Conservation (phyloP, 176 grass and related monocot species). For the Dactylis glomerata region DNA sequence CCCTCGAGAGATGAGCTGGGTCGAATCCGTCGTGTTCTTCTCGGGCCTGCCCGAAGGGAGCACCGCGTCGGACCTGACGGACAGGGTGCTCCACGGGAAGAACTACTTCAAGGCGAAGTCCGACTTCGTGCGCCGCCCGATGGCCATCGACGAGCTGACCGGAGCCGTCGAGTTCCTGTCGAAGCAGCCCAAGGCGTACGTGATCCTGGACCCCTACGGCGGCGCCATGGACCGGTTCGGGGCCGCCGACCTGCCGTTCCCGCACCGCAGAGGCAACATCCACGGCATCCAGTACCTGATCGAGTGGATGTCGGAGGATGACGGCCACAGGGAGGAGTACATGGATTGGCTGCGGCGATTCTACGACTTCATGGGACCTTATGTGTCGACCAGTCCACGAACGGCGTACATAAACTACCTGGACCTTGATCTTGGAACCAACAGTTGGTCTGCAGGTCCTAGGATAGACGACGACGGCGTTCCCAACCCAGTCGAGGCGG, state of each 20-base stretch:
- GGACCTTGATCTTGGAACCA: constrained; percentile 69
- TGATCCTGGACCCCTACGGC: constrained; percentile 81
- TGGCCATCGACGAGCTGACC: not conserved
- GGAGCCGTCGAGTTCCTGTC: constrained; percentile 22
- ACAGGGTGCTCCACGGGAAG: constrained; percentile 47
- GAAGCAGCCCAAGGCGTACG: constrained; percentile 53
- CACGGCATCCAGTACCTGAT: constrained; percentile 59
- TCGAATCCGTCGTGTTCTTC: constrained; percentile 72
- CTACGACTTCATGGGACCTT: constrained; percentile 47
- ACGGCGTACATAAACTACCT: constrained; percentile 74
- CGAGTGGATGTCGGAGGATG: constrained; percentile 32
- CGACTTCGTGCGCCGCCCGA: constrained; percentile 54
- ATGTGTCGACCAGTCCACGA: constrained; percentile 40
- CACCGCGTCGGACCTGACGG: constrained; percentile 27
- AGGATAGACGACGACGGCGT: not conserved
- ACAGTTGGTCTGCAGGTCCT: not conserved
- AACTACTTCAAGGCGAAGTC: constrained; percentile 85
- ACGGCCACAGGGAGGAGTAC: constrained; percentile 15
- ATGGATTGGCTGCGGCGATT: constrained; percentile 51
- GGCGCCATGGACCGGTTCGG: constrained; percentile 55
- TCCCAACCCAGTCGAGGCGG: constrained; percentile 23
- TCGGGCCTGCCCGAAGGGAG: constrained; percentile 51
- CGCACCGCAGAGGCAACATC: constrained; percentile 65
- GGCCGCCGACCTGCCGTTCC: constrained; percentile 47
- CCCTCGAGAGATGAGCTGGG: constrained; percentile 64